Evolutionary conservation across 176 grass and related monocot genomes (phyloP).

Genomic region (Triticum timopheevii): DNA sequence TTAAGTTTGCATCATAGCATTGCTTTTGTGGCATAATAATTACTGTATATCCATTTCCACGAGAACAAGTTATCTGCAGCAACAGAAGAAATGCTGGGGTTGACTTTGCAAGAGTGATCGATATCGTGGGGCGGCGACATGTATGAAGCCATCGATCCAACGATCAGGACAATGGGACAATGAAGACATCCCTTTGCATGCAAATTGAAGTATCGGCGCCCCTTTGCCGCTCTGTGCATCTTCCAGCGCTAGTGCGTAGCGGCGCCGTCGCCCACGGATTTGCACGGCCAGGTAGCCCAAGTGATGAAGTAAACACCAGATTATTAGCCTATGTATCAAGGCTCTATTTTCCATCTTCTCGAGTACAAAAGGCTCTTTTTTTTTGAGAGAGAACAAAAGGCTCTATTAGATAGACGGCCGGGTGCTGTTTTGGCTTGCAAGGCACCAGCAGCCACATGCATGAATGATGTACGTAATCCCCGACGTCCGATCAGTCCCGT

Average conservation of each 20-base stretch:
- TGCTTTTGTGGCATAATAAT: neutral
- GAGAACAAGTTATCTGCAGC: neutral
- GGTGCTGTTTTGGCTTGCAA: neutral
- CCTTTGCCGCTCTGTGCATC: constrained; percentile 31
- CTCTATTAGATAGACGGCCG: neutral
- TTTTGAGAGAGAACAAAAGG: neutral
- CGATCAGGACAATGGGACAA: neutral
- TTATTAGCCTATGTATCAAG: neutral
- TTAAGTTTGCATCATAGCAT: neutral
- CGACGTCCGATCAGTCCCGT: neutral
- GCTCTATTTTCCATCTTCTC: neutral
- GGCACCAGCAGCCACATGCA: neutral
- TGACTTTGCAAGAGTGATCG: neutral
- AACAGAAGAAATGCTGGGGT: neutral
- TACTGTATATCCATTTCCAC: neutral
- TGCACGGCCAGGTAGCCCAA: neutral
- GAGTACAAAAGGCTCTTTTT: neutral
- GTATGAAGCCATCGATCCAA: neutral
- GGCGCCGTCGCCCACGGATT: neutral
- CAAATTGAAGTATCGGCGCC: neutral
- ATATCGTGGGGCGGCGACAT: constrained; percentile 30
- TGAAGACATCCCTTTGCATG: constrained; percentile 14
- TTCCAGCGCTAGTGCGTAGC: neutral
- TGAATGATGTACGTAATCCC: neutral
- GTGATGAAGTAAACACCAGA: neutral